Conservation (phyloP, 495 filamentous ascomycete genomes). For the Xylaria intraflava region DNA sequence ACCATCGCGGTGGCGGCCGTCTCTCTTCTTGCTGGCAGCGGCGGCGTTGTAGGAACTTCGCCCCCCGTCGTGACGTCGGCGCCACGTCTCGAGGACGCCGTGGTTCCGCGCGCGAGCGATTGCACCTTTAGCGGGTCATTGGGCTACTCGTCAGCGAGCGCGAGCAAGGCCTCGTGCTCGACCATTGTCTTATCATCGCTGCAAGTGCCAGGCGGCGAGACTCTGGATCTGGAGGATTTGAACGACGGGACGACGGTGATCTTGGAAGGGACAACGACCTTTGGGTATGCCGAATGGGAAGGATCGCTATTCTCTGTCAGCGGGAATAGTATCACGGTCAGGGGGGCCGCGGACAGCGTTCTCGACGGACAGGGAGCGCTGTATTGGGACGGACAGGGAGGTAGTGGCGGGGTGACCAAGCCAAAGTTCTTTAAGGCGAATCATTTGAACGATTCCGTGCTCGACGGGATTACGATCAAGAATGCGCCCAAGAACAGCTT, state of each 20-base stretch:
- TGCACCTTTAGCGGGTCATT: constrained; percentile 47
- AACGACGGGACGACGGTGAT: constrained; percentile 40
- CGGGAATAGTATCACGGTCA: constrained; percentile 40
- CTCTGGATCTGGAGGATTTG: constrained; percentile 45
- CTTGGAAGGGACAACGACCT: constrained; percentile 47
- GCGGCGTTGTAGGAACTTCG: neutral
- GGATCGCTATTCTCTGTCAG: constrained; percentile 45
- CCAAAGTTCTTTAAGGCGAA: constrained; percentile 54
- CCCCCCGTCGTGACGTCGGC: constrained; percentile 12
- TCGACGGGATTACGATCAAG: constrained; percentile 25
- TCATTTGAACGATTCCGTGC: constrained; percentile 27
- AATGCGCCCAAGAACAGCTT: constrained; percentile 55
- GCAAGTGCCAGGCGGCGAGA: constrained; percentile 46
- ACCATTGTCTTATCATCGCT: constrained; percentile 44
- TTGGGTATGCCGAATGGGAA: constrained; percentile 48
- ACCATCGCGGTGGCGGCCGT: no score
- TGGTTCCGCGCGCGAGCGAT: constrained; percentile 29
- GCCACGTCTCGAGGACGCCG: constrained; percentile 16
- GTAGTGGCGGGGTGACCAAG: constrained; percentile 51
- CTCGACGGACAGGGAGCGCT: constrained; percentile 42
- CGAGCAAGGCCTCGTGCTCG: constrained; percentile 44
- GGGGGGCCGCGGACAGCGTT: constrained; percentile 31
- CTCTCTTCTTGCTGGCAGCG: neutral
- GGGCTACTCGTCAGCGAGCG: constrained; percentile 30
- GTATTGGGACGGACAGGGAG: constrained; percentile 50